These are phyloP conservation scores for Paramyrothecium sp. DNA, from an alignment of 2,329 filamentous ascomycete genomes.

Conservation along the genomic window DNA sequence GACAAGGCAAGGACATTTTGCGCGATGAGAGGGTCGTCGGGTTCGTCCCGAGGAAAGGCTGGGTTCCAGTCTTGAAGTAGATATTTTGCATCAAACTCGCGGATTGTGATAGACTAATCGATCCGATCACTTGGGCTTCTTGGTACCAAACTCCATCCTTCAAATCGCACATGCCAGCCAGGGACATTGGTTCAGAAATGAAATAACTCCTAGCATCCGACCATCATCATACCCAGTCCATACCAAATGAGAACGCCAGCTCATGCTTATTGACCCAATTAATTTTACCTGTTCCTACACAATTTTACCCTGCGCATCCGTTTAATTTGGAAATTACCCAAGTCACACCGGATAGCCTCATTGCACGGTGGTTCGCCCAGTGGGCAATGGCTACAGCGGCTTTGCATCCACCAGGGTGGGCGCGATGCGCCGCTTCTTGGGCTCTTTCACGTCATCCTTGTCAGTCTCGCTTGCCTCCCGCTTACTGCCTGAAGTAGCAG, in stretches of 20 bases:
- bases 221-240: too few relatives aligned
- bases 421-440: constrained; percentile 70
- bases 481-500: constrained; percentile 44
- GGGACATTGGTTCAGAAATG: too few relatives aligned
- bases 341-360: too few relatives aligned
- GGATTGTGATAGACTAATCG: too few relatives aligned
- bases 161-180: background rate
- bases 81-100: constrained; percentile 12
- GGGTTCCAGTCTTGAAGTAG: constrained; percentile 45
- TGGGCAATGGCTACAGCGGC: constrained; percentile 4
- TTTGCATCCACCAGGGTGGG: constrained; percentile 56
- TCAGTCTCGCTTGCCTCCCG: constrained; percentile 57
- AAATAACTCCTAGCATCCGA: too few relatives aligned
- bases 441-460: constrained; percentile 49
- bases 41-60: constrained; percentile 59
- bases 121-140: background rate
- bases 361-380: too few relatives aligned
- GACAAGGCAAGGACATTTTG: constrained; percentile 57
- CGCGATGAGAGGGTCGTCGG: constrained; percentile 57
- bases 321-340: too few relatives aligned
- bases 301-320: too few relatives aligned
- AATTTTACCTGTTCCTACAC: background rate
- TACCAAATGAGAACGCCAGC: constrained; percentile 24
- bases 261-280: constrained; percentile 19
- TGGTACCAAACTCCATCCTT: background rate